These are phyloP conservation scores for Pseudogymnoascus sp. DNA, from an alignment of 2,329 filamentous ascomycete species.

Conservation along the genomic window DNA sequence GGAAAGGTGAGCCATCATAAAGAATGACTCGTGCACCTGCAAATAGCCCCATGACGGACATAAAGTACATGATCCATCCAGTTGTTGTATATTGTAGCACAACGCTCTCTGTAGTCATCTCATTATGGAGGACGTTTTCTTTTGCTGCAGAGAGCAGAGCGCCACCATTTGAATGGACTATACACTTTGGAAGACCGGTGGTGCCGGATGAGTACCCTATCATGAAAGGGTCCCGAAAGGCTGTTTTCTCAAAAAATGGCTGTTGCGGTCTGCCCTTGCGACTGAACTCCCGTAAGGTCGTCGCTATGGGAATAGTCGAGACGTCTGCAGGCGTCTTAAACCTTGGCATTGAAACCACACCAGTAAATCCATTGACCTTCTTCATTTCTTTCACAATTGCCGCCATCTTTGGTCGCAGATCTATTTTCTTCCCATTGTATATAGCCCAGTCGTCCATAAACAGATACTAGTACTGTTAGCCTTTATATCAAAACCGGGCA, in stretches of 20 bases:
- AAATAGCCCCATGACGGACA: constrained; percentile 50
- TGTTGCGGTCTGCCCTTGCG: constrained; percentile 53
- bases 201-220: constrained; percentile 75
- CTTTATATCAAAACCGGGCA: too few relatives aligned
- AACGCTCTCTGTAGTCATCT: too few relatives aligned
- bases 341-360: constrained; percentile 58
- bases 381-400: constrained; percentile 58
- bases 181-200: constrained; percentile 77
- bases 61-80: constrained; percentile 85
- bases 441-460: constrained; percentile 76
- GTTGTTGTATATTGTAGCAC: constrained; percentile 58
- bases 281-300: too few relatives aligned
- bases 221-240: constrained; percentile 61
- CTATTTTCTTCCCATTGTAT: constrained; percentile 70
- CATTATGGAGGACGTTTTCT: constrained; percentile 50
- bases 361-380: constrained; percentile 52
- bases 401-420: constrained; percentile 64
- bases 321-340: too few relatives aligned
- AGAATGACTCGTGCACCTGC: constrained; percentile 56
- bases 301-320: too few relatives aligned
- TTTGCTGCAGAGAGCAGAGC: constrained; percentile 52
- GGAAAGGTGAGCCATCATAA: constrained; percentile 79
- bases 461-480: too few relatives aligned
- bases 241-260: constrained; percentile 21
- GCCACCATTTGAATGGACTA: constrained; percentile 69